Percentiles rank a stretch among this genome's conserved stretches.
Conservation (phyloP, 805 yeast species). For the Diddensiella santjacobensis region DNA sequence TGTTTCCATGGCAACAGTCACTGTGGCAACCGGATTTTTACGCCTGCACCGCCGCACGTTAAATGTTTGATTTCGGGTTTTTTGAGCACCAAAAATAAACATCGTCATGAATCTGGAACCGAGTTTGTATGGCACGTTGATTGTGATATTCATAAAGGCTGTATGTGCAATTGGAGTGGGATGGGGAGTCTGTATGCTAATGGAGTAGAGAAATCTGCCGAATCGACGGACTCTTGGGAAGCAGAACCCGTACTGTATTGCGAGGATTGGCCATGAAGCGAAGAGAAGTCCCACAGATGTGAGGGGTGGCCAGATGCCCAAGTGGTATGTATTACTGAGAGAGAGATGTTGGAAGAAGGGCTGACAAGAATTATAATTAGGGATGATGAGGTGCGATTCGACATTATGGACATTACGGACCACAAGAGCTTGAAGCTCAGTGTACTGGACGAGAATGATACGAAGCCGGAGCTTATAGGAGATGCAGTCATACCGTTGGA, state of each 20-base stretch:
- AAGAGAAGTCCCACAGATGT: conserved; percentile 71
- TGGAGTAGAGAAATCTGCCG: conserved; percentile 73
- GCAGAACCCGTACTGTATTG: conserved; percentile 86
- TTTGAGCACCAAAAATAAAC: too few species aligned
- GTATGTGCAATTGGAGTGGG: too few species aligned
- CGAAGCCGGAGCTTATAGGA: conserved; percentile 76
- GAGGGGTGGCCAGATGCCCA: conserved; percentile 93
- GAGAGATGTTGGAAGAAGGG: not conserved
- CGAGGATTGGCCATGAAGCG: conserved; percentile 77
- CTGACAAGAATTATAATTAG: too few species aligned
- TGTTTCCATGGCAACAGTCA: too few species aligned
- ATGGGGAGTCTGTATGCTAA: conserved; percentile 40
- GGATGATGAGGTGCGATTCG: conserved; percentile 37
- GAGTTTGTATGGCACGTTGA: conserved; percentile 47
- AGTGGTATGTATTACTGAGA: conserved; percentile 57
- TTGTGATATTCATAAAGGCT: conserved; percentile 54
- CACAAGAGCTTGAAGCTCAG: conserved; percentile 64
- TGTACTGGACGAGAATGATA: conserved; percentile 78
- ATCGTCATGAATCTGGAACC: conserved; percentile 17
- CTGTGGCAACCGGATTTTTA: too few species aligned
- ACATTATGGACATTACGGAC: conserved; percentile 28
- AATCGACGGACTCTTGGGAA: conserved; percentile 84
- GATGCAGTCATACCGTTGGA: conserved; percentile 74
- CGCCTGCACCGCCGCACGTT: too few species aligned
- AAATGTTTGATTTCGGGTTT: not conserved